Percentiles rank a stretch among this genome's conserved stretches.
Conservation (phyloP, 768 basidiomycete species). For the Hemileccinum impolitum region DNA sequence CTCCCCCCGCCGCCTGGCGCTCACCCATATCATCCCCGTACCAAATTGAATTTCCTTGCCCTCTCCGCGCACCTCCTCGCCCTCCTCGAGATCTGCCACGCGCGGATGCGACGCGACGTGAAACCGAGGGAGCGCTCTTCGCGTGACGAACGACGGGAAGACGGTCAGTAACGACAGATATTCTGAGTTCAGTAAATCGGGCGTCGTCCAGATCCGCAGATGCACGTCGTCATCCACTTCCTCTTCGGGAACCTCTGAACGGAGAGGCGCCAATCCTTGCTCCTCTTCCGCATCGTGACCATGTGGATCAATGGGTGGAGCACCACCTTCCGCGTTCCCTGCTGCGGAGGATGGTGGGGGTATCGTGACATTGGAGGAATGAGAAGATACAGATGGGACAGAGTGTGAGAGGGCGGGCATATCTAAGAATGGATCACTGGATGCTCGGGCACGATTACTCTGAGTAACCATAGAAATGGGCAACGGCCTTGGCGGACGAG, state of each 20-base stretch:
- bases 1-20: conserved; percentile 51
- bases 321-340: conserved; percentile 40
- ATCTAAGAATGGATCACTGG: conserved; percentile 79
- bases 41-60: conserved; percentile 64
- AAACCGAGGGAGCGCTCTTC: conserved; percentile 72
- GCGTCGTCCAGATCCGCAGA: conserved; percentile 77
- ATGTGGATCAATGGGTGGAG: conserved; percentile 32
- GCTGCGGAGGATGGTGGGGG: conserved; percentile 31
- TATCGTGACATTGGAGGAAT: conserved; percentile 34
- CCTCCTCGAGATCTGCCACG: conserved; percentile 65
- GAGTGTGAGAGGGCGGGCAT: conserved; percentile 59
- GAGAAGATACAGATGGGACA: conserved; percentile 52
- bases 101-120: conserved; percentile 37
- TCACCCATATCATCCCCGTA: conserved; percentile 83
- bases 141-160: conserved; percentile 76
- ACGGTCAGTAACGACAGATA: conserved; percentile 60
- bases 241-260: conserved; percentile 32
- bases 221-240: conserved; percentile 47
- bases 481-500: conserved; percentile 34
- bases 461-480: conserved; percentile 43
- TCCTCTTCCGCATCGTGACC: conserved; percentile 34
- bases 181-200: conserved; percentile 77
- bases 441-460: conserved; percentile 65
- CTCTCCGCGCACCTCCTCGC: conserved; percentile 52
- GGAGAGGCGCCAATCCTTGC: conserved; percentile 30